Conservation (phyloP, 1,139 yeast genomes). For the Kodamaea suecica region DNA sequence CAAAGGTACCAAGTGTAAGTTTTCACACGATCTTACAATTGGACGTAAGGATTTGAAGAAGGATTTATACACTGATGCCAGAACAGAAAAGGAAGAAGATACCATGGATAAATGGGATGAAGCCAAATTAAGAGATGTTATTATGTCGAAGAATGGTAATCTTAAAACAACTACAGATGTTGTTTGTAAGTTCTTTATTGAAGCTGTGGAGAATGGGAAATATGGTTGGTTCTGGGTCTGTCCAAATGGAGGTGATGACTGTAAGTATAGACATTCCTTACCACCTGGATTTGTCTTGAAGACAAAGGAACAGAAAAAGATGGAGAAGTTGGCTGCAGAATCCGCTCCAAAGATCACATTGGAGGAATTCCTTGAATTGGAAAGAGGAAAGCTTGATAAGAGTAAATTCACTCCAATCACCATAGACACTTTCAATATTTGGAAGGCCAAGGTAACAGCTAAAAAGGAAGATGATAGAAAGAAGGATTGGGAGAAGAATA, state of each 20-base stretch:
- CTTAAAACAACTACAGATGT: conserved; percentile 92
- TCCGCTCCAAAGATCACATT: conserved; percentile 86
- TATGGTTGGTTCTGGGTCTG: conserved; percentile 99
- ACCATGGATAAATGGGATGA: conserved; percentile 98
- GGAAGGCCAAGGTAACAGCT: conserved; percentile 72
- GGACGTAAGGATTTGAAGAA: conserved; percentile 89
- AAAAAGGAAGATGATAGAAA: conserved; percentile 60
- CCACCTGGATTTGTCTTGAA: conserved; percentile 96
- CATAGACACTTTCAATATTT: conserved; percentile 70
- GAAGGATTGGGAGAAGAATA: conserved; percentile 47
- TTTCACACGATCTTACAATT: conserved; percentile 82
- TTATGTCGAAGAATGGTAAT: conserved; percentile 90
- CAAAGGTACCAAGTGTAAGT: conserved; percentile 90
- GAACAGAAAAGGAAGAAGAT: conserved; percentile 68
- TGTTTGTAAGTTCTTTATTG: conserved; percentile 90
- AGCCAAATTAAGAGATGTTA: conserved; percentile 84
- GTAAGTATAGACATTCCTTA: conserved; percentile 94
- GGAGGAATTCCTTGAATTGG: conserved; percentile 94
- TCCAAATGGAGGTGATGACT: conserved; percentile 89
- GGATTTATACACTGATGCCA: conserved; percentile 88
- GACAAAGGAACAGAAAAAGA: conserved; percentile 90
- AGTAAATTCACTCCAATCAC: conserved; percentile 84
- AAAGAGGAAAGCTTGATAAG: conserved; percentile 80
- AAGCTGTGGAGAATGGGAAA: conserved; percentile 95
- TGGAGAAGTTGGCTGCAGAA: conserved; percentile 84